These are phyloP conservation scores for Ogataea degrootiae DNA, from an alignment of 805 yeast genomes.

Conservation along the genomic window DNA sequence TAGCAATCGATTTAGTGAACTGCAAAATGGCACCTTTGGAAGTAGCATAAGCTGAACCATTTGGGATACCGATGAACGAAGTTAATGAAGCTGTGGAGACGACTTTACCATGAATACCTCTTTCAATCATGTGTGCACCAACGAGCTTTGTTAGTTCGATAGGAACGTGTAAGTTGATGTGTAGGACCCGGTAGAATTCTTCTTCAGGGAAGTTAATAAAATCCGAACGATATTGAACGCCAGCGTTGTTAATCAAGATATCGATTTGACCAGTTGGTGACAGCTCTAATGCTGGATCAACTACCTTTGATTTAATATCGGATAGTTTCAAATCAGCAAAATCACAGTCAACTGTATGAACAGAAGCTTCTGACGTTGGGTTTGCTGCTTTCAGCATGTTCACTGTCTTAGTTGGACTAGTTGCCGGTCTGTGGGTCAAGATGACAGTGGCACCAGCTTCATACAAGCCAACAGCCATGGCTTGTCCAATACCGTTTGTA, in stretches of 20 bases:
- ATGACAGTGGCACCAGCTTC: slow-evolving; percentile 42
- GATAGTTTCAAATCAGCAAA: slow-evolving; percentile 24
- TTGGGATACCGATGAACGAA: slow-evolving; percentile 37
- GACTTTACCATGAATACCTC: slow-evolving; percentile 33
- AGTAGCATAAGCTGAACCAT: slow-evolving; percentile 36
- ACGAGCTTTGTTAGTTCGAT: slow-evolving; percentile 32
- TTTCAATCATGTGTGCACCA: slow-evolving; percentile 33
- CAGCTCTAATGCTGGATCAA: slow-evolving; percentile 26
- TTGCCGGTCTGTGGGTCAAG: slow-evolving; percentile 33
- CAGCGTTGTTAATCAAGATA: slow-evolving; percentile 33
- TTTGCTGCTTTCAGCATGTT: slow-evolving; percentile 21
- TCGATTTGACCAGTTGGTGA: slow-evolving; percentile 29
- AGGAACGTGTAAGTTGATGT: slow-evolving; percentile 38
- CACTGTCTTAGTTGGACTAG: slow-evolving; percentile 26
- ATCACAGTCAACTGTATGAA: slow-evolving; percentile 24
- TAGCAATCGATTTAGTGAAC: slow-evolving; percentile 34
- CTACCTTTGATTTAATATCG: slow-evolving; percentile 27
- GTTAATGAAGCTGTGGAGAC: slow-evolving; percentile 38
- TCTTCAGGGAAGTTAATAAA: slow-evolving; percentile 34
- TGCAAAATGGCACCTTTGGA: slow-evolving; percentile 38
- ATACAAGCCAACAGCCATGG: slow-evolving; percentile 47
- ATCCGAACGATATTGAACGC: slow-evolving; percentile 29
- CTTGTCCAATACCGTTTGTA: slow-evolving; percentile 51
- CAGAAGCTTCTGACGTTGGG: slow-evolving; percentile 24
- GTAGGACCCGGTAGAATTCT: slow-evolving; percentile 34